These are phyloP conservation scores for Immersiporthe knoxdaviesiana DNA, from an alignment of 2,329 filamentous ascomycete genomes.

Conservation along the genomic window DNA sequence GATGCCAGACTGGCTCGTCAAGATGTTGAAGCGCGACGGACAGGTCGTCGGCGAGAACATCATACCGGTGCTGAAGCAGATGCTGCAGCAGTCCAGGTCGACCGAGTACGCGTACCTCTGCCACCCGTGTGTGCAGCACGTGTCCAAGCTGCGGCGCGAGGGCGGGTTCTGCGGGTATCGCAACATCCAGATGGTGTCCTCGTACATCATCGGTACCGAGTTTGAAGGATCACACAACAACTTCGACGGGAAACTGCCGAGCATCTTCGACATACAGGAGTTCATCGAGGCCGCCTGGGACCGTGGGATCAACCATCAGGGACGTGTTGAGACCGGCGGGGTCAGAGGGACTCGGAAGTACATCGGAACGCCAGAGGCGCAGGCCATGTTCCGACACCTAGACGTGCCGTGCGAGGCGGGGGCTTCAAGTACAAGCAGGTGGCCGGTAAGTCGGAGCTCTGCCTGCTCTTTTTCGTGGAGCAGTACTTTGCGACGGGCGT, in stretches of 20 bases:
- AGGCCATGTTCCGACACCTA: slow-evolving; percentile 75
- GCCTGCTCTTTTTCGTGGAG: slow-evolving; percentile 70
- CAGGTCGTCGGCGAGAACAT: slow-evolving; percentile 61
- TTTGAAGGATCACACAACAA: slow-evolving; percentile 58
- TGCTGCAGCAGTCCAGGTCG: slow-evolving; percentile 65
- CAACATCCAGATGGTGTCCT: slow-evolving; percentile 90
- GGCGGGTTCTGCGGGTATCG: slow-evolving; percentile 94
- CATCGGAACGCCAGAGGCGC: slow-evolving; percentile 90
- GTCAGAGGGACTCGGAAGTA: slow-evolving; percentile 90
- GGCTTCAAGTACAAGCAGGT: slow-evolving; percentile 56
- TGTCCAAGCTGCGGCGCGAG: slow-evolving; percentile 81
- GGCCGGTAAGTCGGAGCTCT: slow-evolving; percentile 51
- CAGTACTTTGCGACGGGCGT: slow-evolving; percentile 70
- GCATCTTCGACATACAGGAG: slow-evolving; percentile 82
- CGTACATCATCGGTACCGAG: slow-evolving; percentile 69
- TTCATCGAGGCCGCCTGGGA: slow-evolving; percentile 90
- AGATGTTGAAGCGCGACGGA: slow-evolving; percentile 63
- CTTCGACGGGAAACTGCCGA: slow-evolving; percentile 68
- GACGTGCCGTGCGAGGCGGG: slow-evolving; percentile 69
- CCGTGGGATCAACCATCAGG: slow-evolving; percentile 74
- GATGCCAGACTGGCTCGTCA: slow-evolving; percentile 72
- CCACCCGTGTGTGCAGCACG: slow-evolving; percentile 72
- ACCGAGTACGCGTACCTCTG: slow-evolving; percentile 80
- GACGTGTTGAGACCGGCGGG: slow-evolving; percentile 81
- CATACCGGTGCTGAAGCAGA: slow-evolving; percentile 63